phyloP scores from a whole-genome alignment of 2,329 filamentous ascomycete species.

The Colletotrichum gigasporum region DNA sequence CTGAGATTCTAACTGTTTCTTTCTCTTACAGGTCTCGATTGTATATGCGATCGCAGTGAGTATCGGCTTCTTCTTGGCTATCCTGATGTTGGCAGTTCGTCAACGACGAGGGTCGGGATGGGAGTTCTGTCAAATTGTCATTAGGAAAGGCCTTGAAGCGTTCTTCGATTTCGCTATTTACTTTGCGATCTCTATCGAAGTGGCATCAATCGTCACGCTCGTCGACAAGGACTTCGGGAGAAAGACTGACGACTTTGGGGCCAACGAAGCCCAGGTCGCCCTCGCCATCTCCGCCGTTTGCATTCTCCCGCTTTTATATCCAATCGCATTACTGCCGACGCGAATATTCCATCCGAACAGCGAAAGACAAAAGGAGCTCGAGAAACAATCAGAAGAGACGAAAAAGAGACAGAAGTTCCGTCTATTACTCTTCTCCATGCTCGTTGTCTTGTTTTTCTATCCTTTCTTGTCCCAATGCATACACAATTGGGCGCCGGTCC shows the following conservation, averaged over 20 bases:
- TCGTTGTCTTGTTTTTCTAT: conserved; percentile 35
- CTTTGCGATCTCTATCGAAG: conserved; percentile 34
- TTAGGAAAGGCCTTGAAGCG: background rate
- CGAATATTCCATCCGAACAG: background rate
- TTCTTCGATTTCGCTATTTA: conserved; percentile 17
- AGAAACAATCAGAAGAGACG: background rate
- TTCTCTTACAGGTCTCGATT: background rate
- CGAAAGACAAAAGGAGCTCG: background rate
- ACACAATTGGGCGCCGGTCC: conserved; percentile 29
- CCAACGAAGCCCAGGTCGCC: conserved; percentile 36
- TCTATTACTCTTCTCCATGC: background rate
- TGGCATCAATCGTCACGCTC: conserved; percentile 35
- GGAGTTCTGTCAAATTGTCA: background rate
- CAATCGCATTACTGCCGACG: conserved; percentile 19
- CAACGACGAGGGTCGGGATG: conserved; percentile 35
- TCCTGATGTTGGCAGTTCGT: background rate
- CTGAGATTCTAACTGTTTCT: background rate
- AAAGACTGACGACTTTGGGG: conserved; percentile 32
- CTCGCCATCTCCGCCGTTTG: conserved; percentile 35
- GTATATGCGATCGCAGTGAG: background rate
- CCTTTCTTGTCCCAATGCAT: conserved; percentile 38
- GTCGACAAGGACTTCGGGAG: conserved; percentile 37
- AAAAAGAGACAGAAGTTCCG: background rate
- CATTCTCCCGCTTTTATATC: conserved; percentile 36
- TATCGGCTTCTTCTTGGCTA: background rate